phyloP scores from a whole-genome alignment of 2,329 filamentous ascomycete species.

The Pseudocercospora pini-densiflorae region DNA sequence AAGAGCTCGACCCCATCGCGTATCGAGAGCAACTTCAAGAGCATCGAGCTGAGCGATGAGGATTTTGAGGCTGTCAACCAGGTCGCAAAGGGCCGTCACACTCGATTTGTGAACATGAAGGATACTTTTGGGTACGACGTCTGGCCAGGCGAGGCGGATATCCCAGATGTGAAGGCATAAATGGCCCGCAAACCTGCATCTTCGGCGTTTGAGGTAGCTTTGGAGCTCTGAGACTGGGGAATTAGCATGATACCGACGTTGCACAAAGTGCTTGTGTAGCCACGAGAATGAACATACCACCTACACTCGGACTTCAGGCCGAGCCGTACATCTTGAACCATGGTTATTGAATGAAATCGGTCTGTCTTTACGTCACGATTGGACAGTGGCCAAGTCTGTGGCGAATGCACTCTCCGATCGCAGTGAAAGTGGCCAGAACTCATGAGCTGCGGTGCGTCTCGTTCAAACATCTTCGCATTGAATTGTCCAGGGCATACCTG shows the following conservation, averaged over 20 bases:
- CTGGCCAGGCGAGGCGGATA: constrained; percentile 20
- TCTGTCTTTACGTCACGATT: neutral
- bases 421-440: too few species aligned
- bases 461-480: neutral
- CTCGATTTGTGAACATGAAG: constrained; percentile 81
- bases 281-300: neutral
- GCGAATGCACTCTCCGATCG: too few species aligned
- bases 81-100: constrained; percentile 69
- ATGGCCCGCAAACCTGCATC: neutral
- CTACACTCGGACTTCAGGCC: neutral
- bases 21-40: constrained; percentile 71
- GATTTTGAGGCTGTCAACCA: constrained; percentile 65
- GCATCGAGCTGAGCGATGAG: constrained; percentile 59
- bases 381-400: neutral
- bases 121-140: constrained; percentile 75
- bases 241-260: neutral
- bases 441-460: neutral
- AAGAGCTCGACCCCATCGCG: constrained; percentile 71
- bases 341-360: neutral
- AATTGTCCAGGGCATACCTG: neutral
- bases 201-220: neutral
- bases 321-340: neutral
- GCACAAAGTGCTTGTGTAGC: constrained; percentile 2
- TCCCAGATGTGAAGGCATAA: constrained; percentile 20
- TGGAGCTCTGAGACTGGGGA: neutral